Conservation (phyloP, 805 yeast species). For the Jamesozyma hellenica region DNA sequence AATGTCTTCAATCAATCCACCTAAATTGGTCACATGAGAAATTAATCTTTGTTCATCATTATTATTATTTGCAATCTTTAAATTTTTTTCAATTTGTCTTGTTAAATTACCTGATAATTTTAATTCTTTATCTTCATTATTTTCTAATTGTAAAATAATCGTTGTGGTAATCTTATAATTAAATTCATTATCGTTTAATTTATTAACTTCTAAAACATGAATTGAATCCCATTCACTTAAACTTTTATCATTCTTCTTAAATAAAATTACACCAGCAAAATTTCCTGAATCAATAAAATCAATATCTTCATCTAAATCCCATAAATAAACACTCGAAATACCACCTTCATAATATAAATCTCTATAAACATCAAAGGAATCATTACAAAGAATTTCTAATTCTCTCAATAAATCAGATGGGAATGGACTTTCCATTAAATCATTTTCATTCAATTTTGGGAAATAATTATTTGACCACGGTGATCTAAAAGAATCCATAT, state of each 20-base stretch:
- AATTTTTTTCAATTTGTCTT: slow-evolving; percentile 61
- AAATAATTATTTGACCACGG: slow-evolving; percentile 78
- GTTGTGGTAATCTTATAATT: slow-evolving; percentile 78
- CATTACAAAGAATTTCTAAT: slow-evolving; percentile 74
- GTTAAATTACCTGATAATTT: slow-evolving; percentile 75
- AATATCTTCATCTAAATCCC: slow-evolving; percentile 66
- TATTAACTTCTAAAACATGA: slow-evolving; percentile 74
- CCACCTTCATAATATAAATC: slow-evolving; percentile 96
- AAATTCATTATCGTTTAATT: slow-evolving; percentile 28
- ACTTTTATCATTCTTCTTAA: slow-evolving; percentile 47
- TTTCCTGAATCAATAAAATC: slow-evolving; percentile 6
- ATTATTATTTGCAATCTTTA: slow-evolving; percentile 21
- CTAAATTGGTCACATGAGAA: slow-evolving; percentile 78
- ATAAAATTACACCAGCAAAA: slow-evolving; percentile 84
- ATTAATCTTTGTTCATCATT: slow-evolving; percentile 31
- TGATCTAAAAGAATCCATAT: slow-evolving; percentile 82
- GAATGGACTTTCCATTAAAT: slow-evolving; percentile 58
- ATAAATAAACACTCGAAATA: slow-evolving; percentile 73
- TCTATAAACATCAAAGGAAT: slow-evolving; percentile 83
- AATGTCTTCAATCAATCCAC: slow-evolving; percentile 74
- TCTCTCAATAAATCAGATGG: slow-evolving; percentile 61
- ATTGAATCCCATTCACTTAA: slow-evolving; percentile 81
- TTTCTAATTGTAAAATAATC: slow-evolving; percentile 62
- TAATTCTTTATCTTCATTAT: slow-evolving; percentile 26
- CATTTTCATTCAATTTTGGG: slow-evolving; percentile 33